Evolutionary conservation across 805 yeast genomes (phyloP), one percentile per base, ranked within the genome.

Genomic region (Candida odintsovae): DNA sequence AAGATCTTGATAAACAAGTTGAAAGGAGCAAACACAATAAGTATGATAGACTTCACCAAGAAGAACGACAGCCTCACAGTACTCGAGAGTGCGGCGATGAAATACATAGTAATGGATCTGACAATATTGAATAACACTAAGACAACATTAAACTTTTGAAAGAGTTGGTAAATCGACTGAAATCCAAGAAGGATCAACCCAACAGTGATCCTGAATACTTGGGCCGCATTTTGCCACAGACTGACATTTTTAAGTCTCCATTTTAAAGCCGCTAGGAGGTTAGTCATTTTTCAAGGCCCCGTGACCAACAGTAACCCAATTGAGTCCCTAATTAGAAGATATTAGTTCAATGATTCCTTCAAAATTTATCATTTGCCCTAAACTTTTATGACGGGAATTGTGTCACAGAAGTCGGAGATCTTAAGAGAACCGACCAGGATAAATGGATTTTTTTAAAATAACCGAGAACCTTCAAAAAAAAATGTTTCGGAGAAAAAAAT

Each of bases 1-100:
- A 58, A 38, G 33, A 58, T 50, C 13, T 41, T 45, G 8, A 55
- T 46, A 9, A 50, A n/a, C 4, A 56, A 40, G 21, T 49, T 35
- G 29, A 54, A 41, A 4, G 62, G 62, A 21, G 50, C 58, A 48
- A 56, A 53, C 10, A 57, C 38, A 1, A 47, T 12, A 31, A 47
- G 44, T 4, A 42, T 41, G 1, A 44, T 5, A 8, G 16, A 28
- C 12, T 18, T 28, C 12, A 46, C 13, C 6, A 40, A 8, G 2
- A 22, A 7, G 18, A 19, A 29, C 10, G 42, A 11, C 12, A 20
- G 4, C 21, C 42, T 25, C 12, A 45, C 7, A 6, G 41, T 23
- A 3, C 16, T 18, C 9, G 6, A 20, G 5, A 12, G 23, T 18
- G 16, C 35, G 11, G 19, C 19, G 4, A 31, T 11, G 19, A 21